Conservation (phyloP, 1,284 basidiomycete species). For the Apiotrichum brassicae region DNA sequence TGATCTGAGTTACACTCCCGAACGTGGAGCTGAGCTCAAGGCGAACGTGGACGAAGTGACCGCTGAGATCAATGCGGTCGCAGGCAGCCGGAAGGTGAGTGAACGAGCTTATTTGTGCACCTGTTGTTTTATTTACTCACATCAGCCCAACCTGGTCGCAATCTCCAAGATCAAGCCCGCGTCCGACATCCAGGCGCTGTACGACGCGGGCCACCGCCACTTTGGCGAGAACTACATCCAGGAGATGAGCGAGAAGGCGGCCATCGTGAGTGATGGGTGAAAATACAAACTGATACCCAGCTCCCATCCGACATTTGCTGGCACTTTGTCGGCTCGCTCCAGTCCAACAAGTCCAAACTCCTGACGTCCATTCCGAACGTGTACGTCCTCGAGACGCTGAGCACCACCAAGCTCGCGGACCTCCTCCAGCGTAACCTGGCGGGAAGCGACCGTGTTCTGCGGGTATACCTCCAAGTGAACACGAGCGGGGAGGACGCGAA, state of each 20-base stretch:
- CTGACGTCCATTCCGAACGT: conserved; percentile 87
- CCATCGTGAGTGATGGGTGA: conserved; percentile 53
- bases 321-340: conserved; percentile 95
- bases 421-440: conserved; percentile 73
- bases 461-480: conserved; percentile 87
- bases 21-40: conserved; percentile 44
- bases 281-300: conserved; percentile 46
- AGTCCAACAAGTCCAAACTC: conserved; percentile 90
- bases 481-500: conserved; percentile 88
- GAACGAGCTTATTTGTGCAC: too few relatives aligned
- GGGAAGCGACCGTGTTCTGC: conserved; percentile 50
- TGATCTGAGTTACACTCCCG: conserved; percentile 33
- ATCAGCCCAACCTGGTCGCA: conserved; percentile 62
- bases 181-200: conserved; percentile 75
- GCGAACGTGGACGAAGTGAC: conserved; percentile 46
- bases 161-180: conserved; percentile 94
- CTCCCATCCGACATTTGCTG: conserved; percentile 77
- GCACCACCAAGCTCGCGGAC: conserved; percentile 74
- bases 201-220: conserved; percentile 71
- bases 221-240: conserved; percentile 99
- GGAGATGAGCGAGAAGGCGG: conserved; percentile 85
- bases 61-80: conserved; percentile 28
- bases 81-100: conserved; percentile 8
- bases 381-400: conserved; percentile 82
- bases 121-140: not conserved